Percentiles rank a stretch among this genome's conserved stretches.
phyloP scores from a whole-genome alignment of 148 eudicot species.

The Nepenthes mirabilis region DNA sequence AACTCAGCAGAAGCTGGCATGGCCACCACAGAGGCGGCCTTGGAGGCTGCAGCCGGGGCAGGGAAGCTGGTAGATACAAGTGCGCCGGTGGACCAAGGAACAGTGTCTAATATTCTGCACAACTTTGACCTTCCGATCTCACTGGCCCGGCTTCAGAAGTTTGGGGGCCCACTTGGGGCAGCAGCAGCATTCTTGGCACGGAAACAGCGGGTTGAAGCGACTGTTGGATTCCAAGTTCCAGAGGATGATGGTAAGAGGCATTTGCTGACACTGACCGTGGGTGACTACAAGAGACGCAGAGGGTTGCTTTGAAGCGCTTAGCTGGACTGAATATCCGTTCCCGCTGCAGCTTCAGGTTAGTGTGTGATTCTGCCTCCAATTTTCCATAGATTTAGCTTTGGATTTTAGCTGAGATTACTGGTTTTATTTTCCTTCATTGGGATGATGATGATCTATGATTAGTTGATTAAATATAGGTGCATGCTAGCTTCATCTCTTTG shows the following conservation, averaged over 20 bases:
- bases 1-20: slow-evolving; percentile 17
- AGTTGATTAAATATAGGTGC: too few species aligned
- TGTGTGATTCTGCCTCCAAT: too few species aligned
- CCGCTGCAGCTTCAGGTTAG: too few species aligned
- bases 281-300: slow-evolving; percentile 84
- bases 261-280: slow-evolving; percentile 61
- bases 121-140: slow-evolving; percentile 68
- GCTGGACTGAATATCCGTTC: too few species aligned
- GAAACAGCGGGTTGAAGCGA: slow-evolving; percentile 80
- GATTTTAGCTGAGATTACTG: too few species aligned
- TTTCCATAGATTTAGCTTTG: too few species aligned
- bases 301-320: slow-evolving; percentile 48
- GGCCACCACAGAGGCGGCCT: slow-evolving; percentile 50
- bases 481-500: too few species aligned
- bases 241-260: slow-evolving; percentile 74
- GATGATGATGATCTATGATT: too few species aligned
- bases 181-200: slow-evolving; percentile 63
- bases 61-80: slow-evolving; percentile 82
- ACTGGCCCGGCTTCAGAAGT: slow-evolving; percentile 40
- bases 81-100: slow-evolving; percentile 74
- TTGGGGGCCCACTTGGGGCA: slow-evolving; percentile 64
- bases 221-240: slow-evolving; percentile 57
- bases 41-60: slow-evolving; percentile 72
- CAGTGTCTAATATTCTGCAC: slow-evolving; percentile 56
- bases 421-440: too few species aligned